Conservation (phyloP, 371 early-diverging fungal species). For the Rhizopus delemar region DNA sequence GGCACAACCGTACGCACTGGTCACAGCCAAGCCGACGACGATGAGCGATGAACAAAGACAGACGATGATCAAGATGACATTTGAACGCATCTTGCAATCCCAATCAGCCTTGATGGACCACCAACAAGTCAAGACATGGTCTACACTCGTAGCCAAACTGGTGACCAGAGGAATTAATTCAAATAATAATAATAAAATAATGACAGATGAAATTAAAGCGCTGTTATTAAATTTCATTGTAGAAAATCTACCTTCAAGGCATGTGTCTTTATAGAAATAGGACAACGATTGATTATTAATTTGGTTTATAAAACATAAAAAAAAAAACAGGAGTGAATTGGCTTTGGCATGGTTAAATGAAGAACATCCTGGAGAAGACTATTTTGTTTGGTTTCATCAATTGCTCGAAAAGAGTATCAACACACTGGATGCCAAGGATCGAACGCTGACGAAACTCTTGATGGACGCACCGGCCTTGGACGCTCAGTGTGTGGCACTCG, state of each 20-base stretch:
- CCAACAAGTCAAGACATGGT: constrained; percentile 31
- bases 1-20: constrained; percentile 45
- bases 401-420: constrained; percentile 35
- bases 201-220: constrained; percentile 26
- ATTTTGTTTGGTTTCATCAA: constrained; percentile 40
- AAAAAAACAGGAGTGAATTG: constrained; percentile 35
- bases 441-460: constrained; percentile 39
- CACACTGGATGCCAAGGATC: constrained; percentile 41
- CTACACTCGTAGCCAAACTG: constrained; percentile 35
- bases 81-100: constrained; percentile 36
- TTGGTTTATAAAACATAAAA: not conserved
- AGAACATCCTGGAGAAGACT: constrained; percentile 37
- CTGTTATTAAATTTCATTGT: constrained; percentile 41
- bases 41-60: constrained; percentile 21
- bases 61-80: constrained; percentile 36
- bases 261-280: constrained; percentile 9
- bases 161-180: constrained; percentile 27
- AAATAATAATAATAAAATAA: constrained; percentile 8
- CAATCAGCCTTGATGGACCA: not conserved
- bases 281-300: too few species aligned
- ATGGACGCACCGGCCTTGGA: constrained; percentile 47
- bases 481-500: constrained; percentile 26
- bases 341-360: constrained; percentile 50
- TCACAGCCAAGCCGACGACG: constrained; percentile 9
- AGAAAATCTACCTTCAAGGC: constrained; percentile 36